Evolutionary conservation across 768 basidiomycete species (phyloP).

Genomic region (Macrolepiota fuliginosa): DNA sequence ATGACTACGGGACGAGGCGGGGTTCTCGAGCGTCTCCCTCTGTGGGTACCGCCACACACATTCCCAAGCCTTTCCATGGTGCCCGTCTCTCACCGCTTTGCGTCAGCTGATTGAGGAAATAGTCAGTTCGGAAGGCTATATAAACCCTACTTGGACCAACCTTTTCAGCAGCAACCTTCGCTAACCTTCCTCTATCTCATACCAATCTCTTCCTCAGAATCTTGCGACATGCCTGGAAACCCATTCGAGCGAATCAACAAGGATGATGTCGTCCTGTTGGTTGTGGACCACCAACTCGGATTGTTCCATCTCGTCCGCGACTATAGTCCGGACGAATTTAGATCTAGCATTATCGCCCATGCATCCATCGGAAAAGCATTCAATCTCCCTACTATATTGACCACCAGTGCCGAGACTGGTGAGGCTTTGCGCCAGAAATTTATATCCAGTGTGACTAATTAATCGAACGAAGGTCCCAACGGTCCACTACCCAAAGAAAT

Average conservation of each 20-base stretch:
- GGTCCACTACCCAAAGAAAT: slow-evolving; percentile 46
- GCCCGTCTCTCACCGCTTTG: not conserved
- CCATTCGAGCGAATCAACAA: slow-evolving; percentile 36
- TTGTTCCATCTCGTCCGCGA: slow-evolving; percentile 46
- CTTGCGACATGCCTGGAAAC: not conserved
- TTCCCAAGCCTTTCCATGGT: not conserved
- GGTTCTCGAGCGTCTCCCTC: not conserved
- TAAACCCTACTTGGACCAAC: not conserved
- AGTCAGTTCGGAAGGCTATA: not conserved
- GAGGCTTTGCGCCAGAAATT: not conserved
- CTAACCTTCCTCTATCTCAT: not conserved
- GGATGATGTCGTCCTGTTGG: slow-evolving; percentile 37
- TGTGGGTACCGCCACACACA: not conserved
- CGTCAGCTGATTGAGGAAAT: not conserved
- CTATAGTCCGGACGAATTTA: slow-evolving; percentile 32
- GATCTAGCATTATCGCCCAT: slow-evolving; percentile 46
- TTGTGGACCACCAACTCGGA: slow-evolving; percentile 50
- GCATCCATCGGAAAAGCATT: slow-evolving; percentile 43
- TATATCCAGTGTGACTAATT: not conserved
- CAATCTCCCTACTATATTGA: slow-evolving; percentile 43
- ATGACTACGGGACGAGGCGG: not conserved
- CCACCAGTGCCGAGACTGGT: slow-evolving; percentile 44
- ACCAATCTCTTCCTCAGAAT: not conserved
- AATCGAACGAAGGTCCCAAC: slow-evolving; percentile 36
- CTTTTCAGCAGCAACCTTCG: not conserved